Evolutionary conservation across 2,329 filamentous ascomycete genomes (phyloP).

Genomic region (Chaetomium globosum): DNA sequence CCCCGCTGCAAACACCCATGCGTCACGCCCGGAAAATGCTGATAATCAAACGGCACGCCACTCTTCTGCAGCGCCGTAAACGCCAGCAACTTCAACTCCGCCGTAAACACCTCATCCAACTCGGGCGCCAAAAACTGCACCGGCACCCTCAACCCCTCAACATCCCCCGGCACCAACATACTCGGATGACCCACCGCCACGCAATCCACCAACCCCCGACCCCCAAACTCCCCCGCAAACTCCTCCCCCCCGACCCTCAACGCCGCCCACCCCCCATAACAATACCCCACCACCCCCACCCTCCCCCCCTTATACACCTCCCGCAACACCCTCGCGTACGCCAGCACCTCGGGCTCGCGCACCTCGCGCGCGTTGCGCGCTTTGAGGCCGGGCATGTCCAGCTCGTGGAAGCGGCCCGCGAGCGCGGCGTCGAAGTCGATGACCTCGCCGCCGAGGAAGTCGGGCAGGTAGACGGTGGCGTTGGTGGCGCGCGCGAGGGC

Average conservation of each 20-base stretch:
- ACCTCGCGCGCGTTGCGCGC: conserved; percentile 43
- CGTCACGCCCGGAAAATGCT: conserved; percentile 53
- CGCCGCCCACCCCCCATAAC: conserved; percentile 56
- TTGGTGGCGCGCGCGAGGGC: conserved; percentile 49
- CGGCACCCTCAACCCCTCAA: conserved; percentile 51
- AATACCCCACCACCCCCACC: conserved; percentile 52
- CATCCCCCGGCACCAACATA: conserved; percentile 48
- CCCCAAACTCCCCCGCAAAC: conserved; percentile 41
- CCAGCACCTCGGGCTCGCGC: conserved; percentile 47
- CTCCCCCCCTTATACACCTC: conserved; percentile 35
- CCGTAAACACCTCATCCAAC: conserved; percentile 47
- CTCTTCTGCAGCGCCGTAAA: conserved; percentile 45
- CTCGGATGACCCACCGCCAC: conserved; percentile 51
- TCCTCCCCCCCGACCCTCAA: conserved; percentile 50
- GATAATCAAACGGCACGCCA: conserved; percentile 52
- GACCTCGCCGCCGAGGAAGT: conserved; percentile 49
- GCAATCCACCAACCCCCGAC: conserved; percentile 48
- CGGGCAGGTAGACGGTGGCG: conserved; percentile 53
- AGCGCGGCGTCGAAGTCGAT: conserved; percentile 37
- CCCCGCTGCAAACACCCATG: conserved; percentile 53
- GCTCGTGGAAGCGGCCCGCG: conserved; percentile 37
- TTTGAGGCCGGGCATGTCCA: conserved; percentile 47
- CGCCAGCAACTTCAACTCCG: conserved; percentile 51
- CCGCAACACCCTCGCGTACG: conserved; percentile 44
- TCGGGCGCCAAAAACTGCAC: conserved; percentile 57